Evolutionary conservation across 352 stramenopile genomes (phyloP), one percentile per base, ranked within the genome.

Genomic region (Globisporangium spiculum): DNA sequence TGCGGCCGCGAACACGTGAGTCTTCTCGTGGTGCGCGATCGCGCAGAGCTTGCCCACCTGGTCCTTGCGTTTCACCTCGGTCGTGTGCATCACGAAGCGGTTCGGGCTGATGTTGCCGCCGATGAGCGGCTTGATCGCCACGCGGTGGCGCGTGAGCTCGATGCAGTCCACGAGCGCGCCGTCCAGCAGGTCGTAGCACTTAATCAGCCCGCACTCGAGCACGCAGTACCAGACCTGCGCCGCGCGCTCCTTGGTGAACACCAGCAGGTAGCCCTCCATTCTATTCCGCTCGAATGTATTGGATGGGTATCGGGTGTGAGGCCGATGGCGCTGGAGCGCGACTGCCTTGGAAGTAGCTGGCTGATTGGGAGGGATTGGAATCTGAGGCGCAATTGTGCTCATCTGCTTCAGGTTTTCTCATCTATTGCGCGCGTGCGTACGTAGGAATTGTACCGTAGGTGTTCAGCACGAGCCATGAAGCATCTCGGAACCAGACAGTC

Each of bases 251-350:
- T 88, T 80, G 46, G 72, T 65, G 60, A 92, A 84, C 60, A 79
- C 73, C 9, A 94, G 83, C 69, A 94, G 68, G 61, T 84, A 94
- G 54, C 86, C 86, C 56, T 94, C 86, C 86, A 94, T 94, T 55
- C 24, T 32, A 32, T 32, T 32, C 30, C 18, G n/a, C 16, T 10
- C 3, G 50, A 20, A 36, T 38, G 14, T 24, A 14, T 14, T 22
- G 12, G 6, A 3, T 10, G 2, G 4, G 52, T 61, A 61, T 61
- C 55, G 55, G 55, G 8, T 46, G 20, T 20, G 30, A 22, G 8
- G 16, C 55, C 55, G 55, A 61, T 61, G 55, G 55, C 30, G 55
- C 30, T 61, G 18, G 46, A 54, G 46, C 14, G 16, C 41, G 46
- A 26, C 20, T 26, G 46, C 36, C 36, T 44, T 44, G 36, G 36